phyloP scores from a whole-genome alignment of 2,329 filamentous ascomycete genomes.

The Thermomyces lanuginosus region DNA sequence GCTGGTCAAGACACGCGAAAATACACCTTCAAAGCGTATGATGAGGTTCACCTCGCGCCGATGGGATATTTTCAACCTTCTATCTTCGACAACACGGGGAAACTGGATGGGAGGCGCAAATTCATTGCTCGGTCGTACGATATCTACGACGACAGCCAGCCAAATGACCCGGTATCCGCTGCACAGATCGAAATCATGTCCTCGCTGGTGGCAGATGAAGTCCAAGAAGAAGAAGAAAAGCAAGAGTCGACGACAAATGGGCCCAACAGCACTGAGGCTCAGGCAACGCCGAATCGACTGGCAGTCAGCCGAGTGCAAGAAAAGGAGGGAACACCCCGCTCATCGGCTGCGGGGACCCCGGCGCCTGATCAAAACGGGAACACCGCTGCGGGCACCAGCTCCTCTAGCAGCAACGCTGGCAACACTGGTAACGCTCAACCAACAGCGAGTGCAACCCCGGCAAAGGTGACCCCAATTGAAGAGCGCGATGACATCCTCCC shows the following conservation, averaged over 20 bases:
- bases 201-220: constrained; percentile 26
- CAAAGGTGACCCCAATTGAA: constrained; percentile 33
- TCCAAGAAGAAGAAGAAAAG: constrained; percentile 19
- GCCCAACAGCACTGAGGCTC: constrained; percentile 11
- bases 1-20: constrained; percentile 79
- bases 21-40: constrained; percentile 92
- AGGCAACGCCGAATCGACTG: constrained; percentile 36
- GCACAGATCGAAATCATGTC: constrained; percentile 58
- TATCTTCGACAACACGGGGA: constrained; percentile 69
- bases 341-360: constrained; percentile 75
- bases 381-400: constrained; percentile 16
- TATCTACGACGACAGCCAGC: constrained; percentile 81
- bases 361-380: constrained; percentile 43
- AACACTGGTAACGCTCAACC: not conserved
- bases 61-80: constrained; percentile 86
- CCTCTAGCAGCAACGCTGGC: not conserved
- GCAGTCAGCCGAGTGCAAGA: constrained; percentile 54
- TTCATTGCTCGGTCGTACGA: constrained; percentile 80
- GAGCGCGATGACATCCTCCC: constrained; percentile 67
- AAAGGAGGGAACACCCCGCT: constrained; percentile 59
- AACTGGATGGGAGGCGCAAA: constrained; percentile 63
- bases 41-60: constrained; percentile 84
- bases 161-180: constrained; percentile 74
- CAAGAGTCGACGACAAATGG: constrained; percentile 13
- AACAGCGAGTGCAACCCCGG: constrained; percentile 9